phyloP scores from a whole-genome alignment of 768 basidiomycete genomes.

The Dendrothele bispora region DNA sequence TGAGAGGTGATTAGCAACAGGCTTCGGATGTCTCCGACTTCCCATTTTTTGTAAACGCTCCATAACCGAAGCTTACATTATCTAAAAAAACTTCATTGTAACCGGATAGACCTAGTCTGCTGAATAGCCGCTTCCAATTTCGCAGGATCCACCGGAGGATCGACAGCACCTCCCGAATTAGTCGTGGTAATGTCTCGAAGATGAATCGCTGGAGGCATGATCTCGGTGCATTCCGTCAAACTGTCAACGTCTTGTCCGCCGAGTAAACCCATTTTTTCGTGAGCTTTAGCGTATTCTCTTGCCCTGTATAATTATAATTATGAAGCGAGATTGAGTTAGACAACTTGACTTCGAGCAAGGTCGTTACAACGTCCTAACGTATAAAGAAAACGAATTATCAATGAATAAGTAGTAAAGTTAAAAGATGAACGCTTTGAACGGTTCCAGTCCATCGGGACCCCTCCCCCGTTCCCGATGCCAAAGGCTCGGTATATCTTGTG shows the following conservation, averaged over 20 bases:
- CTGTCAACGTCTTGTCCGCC: slow-evolving; percentile 4
- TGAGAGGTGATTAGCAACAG: no score
- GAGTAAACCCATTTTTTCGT: slow-evolving; percentile 11
- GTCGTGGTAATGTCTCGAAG: slow-evolving; percentile 2
- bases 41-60: no score
- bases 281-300: slow-evolving; percentile 13
- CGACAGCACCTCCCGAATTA: not conserved
- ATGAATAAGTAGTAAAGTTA: no score
- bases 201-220: slow-evolving; percentile 14
- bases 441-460: no score
- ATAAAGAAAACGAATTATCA: no score
- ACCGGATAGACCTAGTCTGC: slow-evolving; percentile 12
- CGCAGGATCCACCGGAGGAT: slow-evolving; percentile 4
- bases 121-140: slow-evolving; percentile 14
- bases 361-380: slow-evolving; percentile 13
- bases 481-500: no score
- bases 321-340: not conserved
- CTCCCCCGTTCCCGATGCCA: no score
- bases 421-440: no score
- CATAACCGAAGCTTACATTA: no score
- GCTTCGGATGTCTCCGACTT: no score
- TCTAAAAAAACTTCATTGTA: no score
- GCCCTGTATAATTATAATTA: slow-evolving; percentile 9
- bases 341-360: slow-evolving; percentile 7
- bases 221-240: slow-evolving; percentile 15